A percentile compares a stretch with the other conserved stretches of the same genome.
phyloP scores from a whole-genome alignment of 2,329 filamentous ascomycete species.

The Leptographium wingfieldii region DNA sequence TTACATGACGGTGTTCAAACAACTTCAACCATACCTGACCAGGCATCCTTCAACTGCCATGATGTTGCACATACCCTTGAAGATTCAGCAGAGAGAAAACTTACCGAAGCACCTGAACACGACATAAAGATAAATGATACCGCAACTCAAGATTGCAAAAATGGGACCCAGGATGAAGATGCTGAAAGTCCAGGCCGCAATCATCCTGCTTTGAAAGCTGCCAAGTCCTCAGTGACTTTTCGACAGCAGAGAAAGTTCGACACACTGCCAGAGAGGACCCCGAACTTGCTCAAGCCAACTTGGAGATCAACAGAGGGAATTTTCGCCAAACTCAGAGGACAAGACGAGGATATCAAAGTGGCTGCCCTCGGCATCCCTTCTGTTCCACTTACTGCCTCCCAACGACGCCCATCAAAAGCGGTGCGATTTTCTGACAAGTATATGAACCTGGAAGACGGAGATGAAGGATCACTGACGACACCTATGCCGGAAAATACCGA shows the following conservation, averaged over 20 bases:
- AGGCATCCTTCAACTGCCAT: background rate
- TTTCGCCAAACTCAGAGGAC: constrained; percentile 8
- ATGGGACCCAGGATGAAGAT: background rate
- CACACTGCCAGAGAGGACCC: background rate
- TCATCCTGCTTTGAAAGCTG: background rate
- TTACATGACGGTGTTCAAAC: background rate
- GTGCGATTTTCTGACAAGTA: constrained; percentile 10
- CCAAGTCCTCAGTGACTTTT: background rate
- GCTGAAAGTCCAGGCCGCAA: background rate
- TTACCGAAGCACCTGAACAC: background rate
- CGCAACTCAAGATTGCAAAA: background rate
- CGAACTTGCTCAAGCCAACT: constrained; percentile 4
- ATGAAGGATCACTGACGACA: background rate
- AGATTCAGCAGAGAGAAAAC: background rate
- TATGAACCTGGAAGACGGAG: background rate
- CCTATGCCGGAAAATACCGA: background rate
- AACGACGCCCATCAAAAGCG: constrained; percentile 9
- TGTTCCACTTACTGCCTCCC: background rate
- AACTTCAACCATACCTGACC: background rate
- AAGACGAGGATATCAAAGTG: background rate
- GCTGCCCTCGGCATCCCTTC: background rate
- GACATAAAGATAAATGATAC: background rate
- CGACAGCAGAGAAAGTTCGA: background rate
- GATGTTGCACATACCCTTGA: background rate
- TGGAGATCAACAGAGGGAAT: constrained; percentile 11